Percentiles rank a stretch among this genome's conserved stretches.
phyloP scores from a whole-genome alignment of 2,329 filamentous ascomycete species.

The Verticillium nonalfalfae region DNA sequence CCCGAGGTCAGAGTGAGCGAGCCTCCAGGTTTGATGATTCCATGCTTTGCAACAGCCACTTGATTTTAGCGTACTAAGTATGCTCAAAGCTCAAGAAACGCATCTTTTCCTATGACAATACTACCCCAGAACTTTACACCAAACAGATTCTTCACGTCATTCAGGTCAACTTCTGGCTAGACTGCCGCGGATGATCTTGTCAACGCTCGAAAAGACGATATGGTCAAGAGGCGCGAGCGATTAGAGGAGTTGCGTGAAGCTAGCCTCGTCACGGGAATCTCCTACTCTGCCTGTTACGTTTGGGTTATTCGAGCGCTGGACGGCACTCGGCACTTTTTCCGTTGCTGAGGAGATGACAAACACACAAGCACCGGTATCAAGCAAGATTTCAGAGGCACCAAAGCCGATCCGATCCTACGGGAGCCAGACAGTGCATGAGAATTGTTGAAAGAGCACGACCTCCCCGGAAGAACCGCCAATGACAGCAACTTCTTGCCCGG shows the following conservation, averaged over 20 bases:
- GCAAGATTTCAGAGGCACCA: slow-evolving; percentile 26
- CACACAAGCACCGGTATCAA: slow-evolving; percentile 26
- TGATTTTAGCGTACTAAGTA: neutral
- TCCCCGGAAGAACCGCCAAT: slow-evolving; percentile 30
- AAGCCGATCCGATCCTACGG: slow-evolving; percentile 32
- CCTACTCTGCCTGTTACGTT: slow-evolving; percentile 21
- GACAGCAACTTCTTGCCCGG: slow-evolving; percentile 25
- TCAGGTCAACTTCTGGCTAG: slow-evolving; percentile 24
- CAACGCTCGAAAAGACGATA: slow-evolving; percentile 28
- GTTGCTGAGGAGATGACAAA: slow-evolving; percentile 26
- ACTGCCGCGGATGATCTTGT: slow-evolving; percentile 28
- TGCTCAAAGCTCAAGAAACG: neutral
- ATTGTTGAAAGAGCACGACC: neutral
- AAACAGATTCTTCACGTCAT: slow-evolving; percentile 25
- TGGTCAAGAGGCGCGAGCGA: slow-evolving; percentile 28
- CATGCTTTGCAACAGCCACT: slow-evolving; percentile 24
- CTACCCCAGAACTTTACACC: slow-evolving; percentile 34
- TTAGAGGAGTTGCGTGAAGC: slow-evolving; percentile 21
- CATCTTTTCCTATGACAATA: slow-evolving; percentile 25
- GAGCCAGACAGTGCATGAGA: neutral
- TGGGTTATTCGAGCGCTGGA: slow-evolving; percentile 16
- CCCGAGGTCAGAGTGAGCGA: slow-evolving; percentile 30
- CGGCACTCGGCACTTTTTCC: slow-evolving; percentile 21
- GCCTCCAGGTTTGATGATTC: slow-evolving; percentile 26
- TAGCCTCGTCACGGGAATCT: slow-evolving; percentile 25